Percentiles rank a stretch among this genome's conserved stretches.
phyloP scores from a whole-genome alignment of 768 basidiomycete genomes.

The Trametes punicea region DNA sequence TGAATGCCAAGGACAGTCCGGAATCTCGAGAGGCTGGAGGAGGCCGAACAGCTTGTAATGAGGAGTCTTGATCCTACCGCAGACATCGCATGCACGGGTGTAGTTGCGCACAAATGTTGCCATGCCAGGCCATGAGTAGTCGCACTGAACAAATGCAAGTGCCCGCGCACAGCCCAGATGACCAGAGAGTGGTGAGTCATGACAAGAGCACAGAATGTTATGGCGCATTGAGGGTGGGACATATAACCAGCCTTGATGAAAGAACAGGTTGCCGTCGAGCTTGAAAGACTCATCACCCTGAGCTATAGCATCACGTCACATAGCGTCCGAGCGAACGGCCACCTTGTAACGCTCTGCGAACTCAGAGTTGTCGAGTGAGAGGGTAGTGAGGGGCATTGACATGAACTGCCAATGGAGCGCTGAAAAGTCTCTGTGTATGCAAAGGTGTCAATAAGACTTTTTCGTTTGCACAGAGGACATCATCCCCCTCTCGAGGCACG shows the following conservation, averaged over 20 bases:
- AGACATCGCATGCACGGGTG: slow-evolving; percentile 30
- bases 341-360: slow-evolving; percentile 21
- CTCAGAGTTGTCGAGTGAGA: slow-evolving; percentile 22
- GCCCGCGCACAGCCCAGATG: slow-evolving; percentile 41
- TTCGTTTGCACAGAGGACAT: slow-evolving; percentile 8
- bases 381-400: slow-evolving; percentile 16
- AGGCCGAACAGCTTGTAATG: too few relatives aligned
- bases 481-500: slow-evolving; percentile 25
- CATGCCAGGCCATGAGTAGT: slow-evolving; percentile 42
- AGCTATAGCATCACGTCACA: slow-evolving; percentile 21
- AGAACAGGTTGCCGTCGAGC: slow-evolving; percentile 18
- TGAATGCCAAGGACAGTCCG: too few relatives aligned
- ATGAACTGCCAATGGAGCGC: background rate
- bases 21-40: too few relatives aligned
- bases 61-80: slow-evolving; percentile 5
- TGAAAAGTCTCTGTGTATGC: slow-evolving; percentile 11
- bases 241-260: slow-evolving; percentile 28
- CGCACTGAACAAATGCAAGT: slow-evolving; percentile 27
- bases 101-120: slow-evolving; percentile 28
- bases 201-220: slow-evolving; percentile 31
- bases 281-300: slow-evolving; percentile 17
- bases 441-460: slow-evolving; percentile 13
- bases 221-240: slow-evolving; percentile 32
- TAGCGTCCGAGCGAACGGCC: slow-evolving; percentile 7
- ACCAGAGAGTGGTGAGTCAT: slow-evolving; percentile 38